Evolutionary conservation across 495 filamentous ascomycete genomes (phyloP).

Genomic region (Tetracladium setigerum): DNA sequence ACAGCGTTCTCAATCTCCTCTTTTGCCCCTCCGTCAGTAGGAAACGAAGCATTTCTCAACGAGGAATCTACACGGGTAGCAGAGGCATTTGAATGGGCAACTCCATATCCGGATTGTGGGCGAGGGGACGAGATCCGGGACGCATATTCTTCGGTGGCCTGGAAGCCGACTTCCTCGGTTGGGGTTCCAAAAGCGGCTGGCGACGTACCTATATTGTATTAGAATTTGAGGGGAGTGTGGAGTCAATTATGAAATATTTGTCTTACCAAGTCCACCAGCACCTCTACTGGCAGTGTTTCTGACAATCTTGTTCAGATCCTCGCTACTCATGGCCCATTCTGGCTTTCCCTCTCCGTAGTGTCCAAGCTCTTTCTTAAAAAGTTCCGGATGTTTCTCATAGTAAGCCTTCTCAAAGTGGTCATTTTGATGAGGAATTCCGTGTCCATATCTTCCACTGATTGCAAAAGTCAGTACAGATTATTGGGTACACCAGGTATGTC

Average conservation of each 20-base stretch:
- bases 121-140: conserved; percentile 61
- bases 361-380: conserved; percentile 62
- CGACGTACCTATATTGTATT: conserved; percentile 38
- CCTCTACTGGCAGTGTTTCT: conserved; percentile 58
- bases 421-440: conserved; percentile 51
- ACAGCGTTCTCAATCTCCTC: conserved; percentile 19
- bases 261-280: conserved; percentile 50
- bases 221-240: conserved; percentile 12
- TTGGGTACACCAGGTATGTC: neutral
- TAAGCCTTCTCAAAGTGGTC: conserved; percentile 82
- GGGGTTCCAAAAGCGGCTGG: conserved; percentile 52
- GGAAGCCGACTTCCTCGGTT: conserved; percentile 71
- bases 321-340: conserved; percentile 84
- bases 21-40: conserved; percentile 27
- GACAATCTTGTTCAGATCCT: conserved; percentile 88
- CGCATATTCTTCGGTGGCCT: conserved; percentile 70
- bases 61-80: conserved; percentile 46
- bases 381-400: conserved; percentile 83
- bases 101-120: conserved; percentile 33
- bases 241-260: conserved; percentile 31
- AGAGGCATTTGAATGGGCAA: conserved; percentile 31
- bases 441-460: conserved; percentile 68
- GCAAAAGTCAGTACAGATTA: conserved; percentile 60
- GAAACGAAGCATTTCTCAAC: conserved; percentile 27
- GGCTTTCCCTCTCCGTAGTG: conserved; percentile 53